Evolutionary conservation across 148 eudicot species (phyloP).

Genomic region (Rhododendron williamsianum): DNA sequence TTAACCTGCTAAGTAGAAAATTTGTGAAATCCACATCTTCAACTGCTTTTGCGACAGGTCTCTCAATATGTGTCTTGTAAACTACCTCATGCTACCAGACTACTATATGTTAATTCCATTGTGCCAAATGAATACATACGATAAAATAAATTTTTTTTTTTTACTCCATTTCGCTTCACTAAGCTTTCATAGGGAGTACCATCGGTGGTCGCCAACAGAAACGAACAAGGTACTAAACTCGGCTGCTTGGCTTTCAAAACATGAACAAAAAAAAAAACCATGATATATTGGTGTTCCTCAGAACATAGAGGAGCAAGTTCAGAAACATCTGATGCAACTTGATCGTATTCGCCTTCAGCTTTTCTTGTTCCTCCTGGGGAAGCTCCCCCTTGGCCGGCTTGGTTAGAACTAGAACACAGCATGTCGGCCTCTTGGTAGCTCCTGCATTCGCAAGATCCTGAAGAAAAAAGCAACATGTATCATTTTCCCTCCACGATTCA

Average conservation of each 20-base stretch:
- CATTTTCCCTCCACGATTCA: background rate
- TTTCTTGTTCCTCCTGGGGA: constrained; percentile 57
- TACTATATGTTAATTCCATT: background rate
- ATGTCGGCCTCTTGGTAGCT: constrained; percentile 94
- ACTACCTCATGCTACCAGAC: background rate
- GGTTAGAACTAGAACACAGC: constrained; percentile 81
- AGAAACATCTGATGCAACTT: constrained; percentile 56
- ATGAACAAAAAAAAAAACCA: background rate
- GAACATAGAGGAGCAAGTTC: constrained; percentile 58
- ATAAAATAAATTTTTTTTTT: too few species aligned
- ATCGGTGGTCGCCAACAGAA: background rate
- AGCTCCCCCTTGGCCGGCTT: constrained; percentile 89
- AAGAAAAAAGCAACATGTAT: constrained; percentile 9
- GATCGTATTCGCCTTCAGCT: constrained; percentile 63
- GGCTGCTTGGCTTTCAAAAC: background rate
- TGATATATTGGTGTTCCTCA: constrained; percentile 13
- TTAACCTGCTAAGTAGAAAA: too few species aligned
- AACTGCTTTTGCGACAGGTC: too few species aligned
- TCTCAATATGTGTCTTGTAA: too few species aligned
- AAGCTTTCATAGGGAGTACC: background rate
- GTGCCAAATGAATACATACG: background rate
- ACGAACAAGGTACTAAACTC: background rate
- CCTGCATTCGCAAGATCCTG: constrained; percentile 98
- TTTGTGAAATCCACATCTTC: too few species aligned
- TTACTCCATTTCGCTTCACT: too few species aligned